A percentile compares a stretch with the other conserved stretches of the same genome.
These are phyloP conservation scores for Zancudomyces culisetae DNA, from an alignment of 371 early-diverging fungal genomes.

Conservation along the genomic window DNA sequence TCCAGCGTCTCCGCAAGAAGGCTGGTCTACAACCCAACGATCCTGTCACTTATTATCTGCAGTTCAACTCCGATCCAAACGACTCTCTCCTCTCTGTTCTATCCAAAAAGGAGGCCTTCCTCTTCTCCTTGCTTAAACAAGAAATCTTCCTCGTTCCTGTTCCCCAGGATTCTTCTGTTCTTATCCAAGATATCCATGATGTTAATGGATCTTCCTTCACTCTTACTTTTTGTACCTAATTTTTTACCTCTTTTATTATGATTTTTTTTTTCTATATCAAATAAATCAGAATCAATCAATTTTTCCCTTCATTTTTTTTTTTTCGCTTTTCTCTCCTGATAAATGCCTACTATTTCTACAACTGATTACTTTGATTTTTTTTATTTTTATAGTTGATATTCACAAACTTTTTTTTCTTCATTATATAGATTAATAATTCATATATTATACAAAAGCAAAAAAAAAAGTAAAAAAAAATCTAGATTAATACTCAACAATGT, in stretches of 20 bases:
- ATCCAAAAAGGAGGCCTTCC: constrained; percentile 43
- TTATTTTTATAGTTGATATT: too few species aligned
- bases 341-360: not conserved
- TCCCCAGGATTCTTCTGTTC: too few species aligned
- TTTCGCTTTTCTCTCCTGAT: not conserved
- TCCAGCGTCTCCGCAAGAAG: constrained; percentile 96
- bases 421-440: too few species aligned
- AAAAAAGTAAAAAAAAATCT: too few species aligned
- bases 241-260: not conserved
- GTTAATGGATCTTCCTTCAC: constrained; percentile 20
- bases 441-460: too few species aligned
- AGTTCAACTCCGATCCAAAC: constrained; percentile 46
- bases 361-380: too few species aligned
- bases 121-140: constrained; percentile 53
- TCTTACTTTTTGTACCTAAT: constrained; percentile 13
- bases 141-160: too few species aligned
- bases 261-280: constrained; percentile 2
- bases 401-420: too few species aligned
- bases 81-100: constrained; percentile 47
- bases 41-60: constrained; percentile 60
- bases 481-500: too few species aligned
- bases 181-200: constrained; percentile 22
- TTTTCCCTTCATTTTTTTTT: not conserved
- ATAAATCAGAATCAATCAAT: not conserved
- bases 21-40: constrained; percentile 71